Conservation (phyloP, 2,329 filamentous ascomycete genomes). For the Talaromyces sp. region DNA sequence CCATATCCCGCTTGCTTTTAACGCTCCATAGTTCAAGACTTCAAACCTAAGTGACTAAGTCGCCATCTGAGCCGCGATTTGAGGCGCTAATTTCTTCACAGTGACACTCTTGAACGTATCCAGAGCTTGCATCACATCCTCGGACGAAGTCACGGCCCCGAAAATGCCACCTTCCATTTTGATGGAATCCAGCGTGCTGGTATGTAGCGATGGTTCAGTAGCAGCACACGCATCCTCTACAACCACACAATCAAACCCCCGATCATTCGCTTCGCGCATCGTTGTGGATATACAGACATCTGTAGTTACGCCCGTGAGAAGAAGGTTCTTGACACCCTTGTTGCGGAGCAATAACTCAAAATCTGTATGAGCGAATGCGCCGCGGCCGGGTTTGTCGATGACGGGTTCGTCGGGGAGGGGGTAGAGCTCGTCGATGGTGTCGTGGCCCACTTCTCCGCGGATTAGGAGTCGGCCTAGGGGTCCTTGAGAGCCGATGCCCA, state of each 20-base stretch:
- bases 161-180: constrained; percentile 51
- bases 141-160: constrained; percentile 40
- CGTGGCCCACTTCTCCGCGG: constrained; percentile 58
- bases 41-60: background rate
- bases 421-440: constrained; percentile 55
- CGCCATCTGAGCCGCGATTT: constrained; percentile 31
- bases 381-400: constrained; percentile 56
- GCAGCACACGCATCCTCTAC: constrained; percentile 52
- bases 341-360: constrained; percentile 53
- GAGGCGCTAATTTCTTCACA: constrained; percentile 45
- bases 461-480: constrained; percentile 60
- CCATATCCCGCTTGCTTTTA: background rate
- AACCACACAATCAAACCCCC: constrained; percentile 55
- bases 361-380: constrained; percentile 56
- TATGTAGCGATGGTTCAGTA: constrained; percentile 42
- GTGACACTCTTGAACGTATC: constrained; percentile 44
- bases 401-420: constrained; percentile 50
- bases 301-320: constrained; percentile 56
- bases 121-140: constrained; percentile 42
- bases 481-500: constrained; percentile 55
- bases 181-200: constrained; percentile 44
- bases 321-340: constrained; percentile 53
- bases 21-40: background rate
- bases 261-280: constrained; percentile 57
- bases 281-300: constrained; percentile 58